Evolutionary conservation across 495 filamentous ascomycete species (phyloP).

Genomic region (Articulospora tetracladia): DNA sequence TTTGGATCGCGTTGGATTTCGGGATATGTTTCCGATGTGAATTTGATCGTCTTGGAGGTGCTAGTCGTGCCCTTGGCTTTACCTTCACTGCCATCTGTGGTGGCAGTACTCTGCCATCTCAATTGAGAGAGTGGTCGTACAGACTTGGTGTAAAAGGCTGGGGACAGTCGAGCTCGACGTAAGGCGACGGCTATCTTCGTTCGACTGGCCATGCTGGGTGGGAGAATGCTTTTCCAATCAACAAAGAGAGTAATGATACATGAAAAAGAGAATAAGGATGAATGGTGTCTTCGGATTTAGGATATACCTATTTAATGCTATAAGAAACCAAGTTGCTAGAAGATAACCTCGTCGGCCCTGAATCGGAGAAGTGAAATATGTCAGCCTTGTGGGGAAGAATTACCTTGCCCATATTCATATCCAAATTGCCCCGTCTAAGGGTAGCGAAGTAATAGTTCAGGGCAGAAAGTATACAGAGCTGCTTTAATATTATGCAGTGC

Average conservation of each 20-base stretch:
- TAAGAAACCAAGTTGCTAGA: too few relatives aligned
- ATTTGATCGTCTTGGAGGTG: constrained; percentile 54
- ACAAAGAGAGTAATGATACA: neutral
- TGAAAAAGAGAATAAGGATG: too few relatives aligned
- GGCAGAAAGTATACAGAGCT: neutral
- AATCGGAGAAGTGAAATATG: too few relatives aligned
- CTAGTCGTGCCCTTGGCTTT: constrained; percentile 26
- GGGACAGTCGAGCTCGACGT: constrained; percentile 12
- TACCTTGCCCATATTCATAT: neutral
- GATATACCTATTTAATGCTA: too few relatives aligned
- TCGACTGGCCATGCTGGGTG: constrained; percentile 21
- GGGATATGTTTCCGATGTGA: constrained; percentile 83
- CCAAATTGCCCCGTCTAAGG: neutral
- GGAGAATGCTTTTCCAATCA: neutral
- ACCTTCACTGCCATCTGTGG: constrained; percentile 34
- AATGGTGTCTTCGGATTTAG: too few relatives aligned
- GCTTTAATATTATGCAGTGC: neutral
- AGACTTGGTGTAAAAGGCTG: neutral
- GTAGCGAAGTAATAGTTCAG: too few relatives aligned
- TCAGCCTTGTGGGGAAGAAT: neutral
- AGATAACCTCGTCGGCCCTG: too few relatives aligned
- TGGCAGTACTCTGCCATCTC: constrained; percentile 35
- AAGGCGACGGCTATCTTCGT: constrained; percentile 19
- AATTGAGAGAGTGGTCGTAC: constrained; percentile 19
- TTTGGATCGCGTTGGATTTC: constrained; percentile 71